Base-by-base conservation (phyloP, 2,329 filamentous ascomycete species). In the Pseudofabraea citricarpa region DNA sequence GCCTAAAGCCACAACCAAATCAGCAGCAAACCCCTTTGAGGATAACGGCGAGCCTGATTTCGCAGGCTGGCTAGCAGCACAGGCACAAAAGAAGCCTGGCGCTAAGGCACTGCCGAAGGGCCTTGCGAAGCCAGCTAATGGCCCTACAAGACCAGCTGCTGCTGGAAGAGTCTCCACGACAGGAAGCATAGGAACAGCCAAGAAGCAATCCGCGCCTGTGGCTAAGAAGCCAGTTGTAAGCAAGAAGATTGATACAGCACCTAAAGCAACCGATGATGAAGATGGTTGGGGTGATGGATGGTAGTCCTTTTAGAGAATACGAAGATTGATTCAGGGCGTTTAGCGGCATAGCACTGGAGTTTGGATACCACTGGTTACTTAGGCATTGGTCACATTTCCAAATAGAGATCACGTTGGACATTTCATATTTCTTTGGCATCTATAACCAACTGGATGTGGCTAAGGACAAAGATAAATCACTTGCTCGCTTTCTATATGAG, bases 31-130 rank as follows among this genome's bases (percentile, higher is more conserved):
- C 6, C 74, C 83, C 0, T 91, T 85, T 51, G 87, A 91, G 46
- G 90, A 95, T 54, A 82, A 86, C 20, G 83, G 84, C 3, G 91
- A 98, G 63, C 91, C 91, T 0, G 93, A 97, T 63, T 97, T 98
- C 64, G 91, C 90, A 5, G 90, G 90, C 5, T 97, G 93, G 90
- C 66, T 97, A 18, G 90, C 88, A 10, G 90, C 90, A 10, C 89
- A 96, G 61, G 81, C 85, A 5, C 76, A 83, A 50, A 96, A 94
- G 68, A 74, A 74, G 57, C 64, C 46, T 41, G 59, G 32, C 8
- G 49, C 61, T 2, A 93, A 87, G 52, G 69, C 83, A 3, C 61
- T 97, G 43, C 90, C 91, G 0, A 98, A 95, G 66, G 91, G 91
- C 0, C 63, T 97, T 20, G 68, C 72, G 2, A 95, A 94, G 65